Percentiles rank a stretch among this genome's conserved stretches.
Conservation (phyloP, 768 basidiomycete species). For the Leccinum variicolor region DNA sequence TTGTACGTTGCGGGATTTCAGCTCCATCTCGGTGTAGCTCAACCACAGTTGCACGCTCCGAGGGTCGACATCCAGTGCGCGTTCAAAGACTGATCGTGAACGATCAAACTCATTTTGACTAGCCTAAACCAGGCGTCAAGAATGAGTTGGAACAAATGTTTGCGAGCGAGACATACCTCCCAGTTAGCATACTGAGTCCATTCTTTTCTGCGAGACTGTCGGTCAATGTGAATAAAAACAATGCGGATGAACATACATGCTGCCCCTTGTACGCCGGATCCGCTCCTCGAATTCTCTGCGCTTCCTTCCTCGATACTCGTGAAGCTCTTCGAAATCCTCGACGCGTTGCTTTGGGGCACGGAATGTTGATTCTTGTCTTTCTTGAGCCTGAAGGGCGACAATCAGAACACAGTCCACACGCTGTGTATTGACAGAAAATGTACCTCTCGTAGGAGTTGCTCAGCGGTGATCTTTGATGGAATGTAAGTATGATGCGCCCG, state of each 20-base stretch:
- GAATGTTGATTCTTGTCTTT: slow-evolving; percentile 89
- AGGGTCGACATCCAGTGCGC: slow-evolving; percentile 94
- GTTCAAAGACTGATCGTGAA: slow-evolving; percentile 93
- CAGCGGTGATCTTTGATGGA: slow-evolving; percentile 82
- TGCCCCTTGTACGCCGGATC: slow-evolving; percentile 72
- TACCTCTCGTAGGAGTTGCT: slow-evolving; percentile 95
- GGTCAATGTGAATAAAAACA: not conserved
- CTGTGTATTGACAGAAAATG: slow-evolving; percentile 1
- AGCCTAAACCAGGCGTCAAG: slow-evolving; percentile 46
- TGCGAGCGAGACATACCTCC: slow-evolving; percentile 51
- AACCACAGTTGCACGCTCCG: slow-evolving; percentile 91
- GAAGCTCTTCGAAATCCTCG: slow-evolving; percentile 89
- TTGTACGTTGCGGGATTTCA: slow-evolving; percentile 96
- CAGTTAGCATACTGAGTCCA: slow-evolving; percentile 86
- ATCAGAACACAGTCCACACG: slow-evolving; percentile 1
- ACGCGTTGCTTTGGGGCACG: slow-evolving; percentile 93
- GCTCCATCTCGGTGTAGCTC: slow-evolving; percentile 94
- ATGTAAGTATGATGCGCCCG: slow-evolving; percentile 11
- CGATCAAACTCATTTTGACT: slow-evolving; percentile 96
- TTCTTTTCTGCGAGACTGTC: slow-evolving; percentile 57
- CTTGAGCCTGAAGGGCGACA: slow-evolving; percentile 70
- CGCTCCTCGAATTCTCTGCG: slow-evolving; percentile 94
- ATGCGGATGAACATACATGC: slow-evolving; percentile 53
- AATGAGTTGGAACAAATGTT: not conserved
- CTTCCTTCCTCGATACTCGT: slow-evolving; percentile 90